A percentile compares a stretch with the other conserved stretches of the same genome.
Conservation (phyloP, 2,329 filamentous ascomycete species). For the Phaeosphaeriaceae sp. region DNA sequence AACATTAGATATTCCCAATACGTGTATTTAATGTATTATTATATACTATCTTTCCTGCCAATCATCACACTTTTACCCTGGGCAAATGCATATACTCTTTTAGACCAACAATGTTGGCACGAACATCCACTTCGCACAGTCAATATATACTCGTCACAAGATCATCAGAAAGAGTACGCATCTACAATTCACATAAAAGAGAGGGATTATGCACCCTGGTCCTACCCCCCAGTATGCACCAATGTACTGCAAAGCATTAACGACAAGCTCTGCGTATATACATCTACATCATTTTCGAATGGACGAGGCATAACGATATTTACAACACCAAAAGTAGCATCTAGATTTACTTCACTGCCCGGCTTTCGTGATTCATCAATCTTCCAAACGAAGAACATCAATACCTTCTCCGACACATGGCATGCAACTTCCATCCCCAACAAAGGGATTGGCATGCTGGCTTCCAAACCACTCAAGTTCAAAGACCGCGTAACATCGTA, state of each 20-base stretch:
- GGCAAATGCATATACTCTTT: neutral
- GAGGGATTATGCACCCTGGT: conserved; percentile 27
- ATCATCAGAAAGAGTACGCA: conserved; percentile 13
- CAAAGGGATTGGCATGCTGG: conserved; percentile 43
- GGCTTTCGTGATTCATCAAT: conserved; percentile 26
- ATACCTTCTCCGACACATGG: conserved; percentile 26
- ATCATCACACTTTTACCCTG: neutral
- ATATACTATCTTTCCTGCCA: neutral
- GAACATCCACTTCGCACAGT: conserved; percentile 21
- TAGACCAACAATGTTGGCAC: conserved; percentile 35
- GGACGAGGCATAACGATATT: conserved; percentile 44
- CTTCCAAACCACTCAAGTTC: conserved; percentile 24
- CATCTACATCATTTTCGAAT: conserved; percentile 30
- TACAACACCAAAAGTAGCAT: conserved; percentile 38
- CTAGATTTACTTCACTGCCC: conserved; percentile 26
- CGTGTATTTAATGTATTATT: neutral
- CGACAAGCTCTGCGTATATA: conserved; percentile 41
- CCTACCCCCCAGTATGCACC: conserved; percentile 37
- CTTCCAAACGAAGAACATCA: conserved; percentile 19
- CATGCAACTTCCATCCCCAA: conserved; percentile 27
- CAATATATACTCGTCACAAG: conserved; percentile 17
- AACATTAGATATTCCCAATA: neutral
- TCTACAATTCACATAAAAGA: neutral
- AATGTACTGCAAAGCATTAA: conserved; percentile 23
- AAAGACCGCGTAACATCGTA: conserved; percentile 36